These are phyloP conservation scores for Claviceps humidiphila DNA, from an alignment of 2,329 filamentous ascomycete genomes.

Conservation along the genomic window DNA sequence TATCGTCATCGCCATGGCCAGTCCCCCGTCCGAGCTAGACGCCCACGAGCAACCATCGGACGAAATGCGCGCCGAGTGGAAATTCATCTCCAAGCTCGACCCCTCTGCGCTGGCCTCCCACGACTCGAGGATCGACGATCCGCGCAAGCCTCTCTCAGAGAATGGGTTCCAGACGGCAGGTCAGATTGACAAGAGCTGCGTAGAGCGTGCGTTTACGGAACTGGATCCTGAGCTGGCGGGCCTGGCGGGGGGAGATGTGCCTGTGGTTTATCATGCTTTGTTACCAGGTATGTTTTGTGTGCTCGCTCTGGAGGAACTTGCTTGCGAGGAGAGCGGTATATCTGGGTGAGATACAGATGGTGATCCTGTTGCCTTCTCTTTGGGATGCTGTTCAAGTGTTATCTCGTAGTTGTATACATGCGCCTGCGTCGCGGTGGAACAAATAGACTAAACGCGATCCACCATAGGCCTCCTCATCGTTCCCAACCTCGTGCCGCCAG, in stretches of 20 bases:
- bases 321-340: too few species aligned
- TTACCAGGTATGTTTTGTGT: constrained; percentile 47
- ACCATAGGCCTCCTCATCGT: constrained; percentile 61
- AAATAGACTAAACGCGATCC: not conserved
- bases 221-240: constrained; percentile 22
- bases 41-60: constrained; percentile 68
- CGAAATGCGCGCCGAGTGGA: constrained; percentile 58
- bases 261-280: constrained; percentile 50
- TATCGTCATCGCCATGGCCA: not conserved
- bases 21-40: constrained; percentile 40
- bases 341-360: too few species aligned
- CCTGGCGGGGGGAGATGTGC: constrained; percentile 24
- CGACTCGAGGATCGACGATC: constrained; percentile 46
- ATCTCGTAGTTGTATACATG: not conserved
- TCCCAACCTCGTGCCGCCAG: constrained; percentile 57
- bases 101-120: constrained; percentile 32
- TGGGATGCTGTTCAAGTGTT: too few species aligned
- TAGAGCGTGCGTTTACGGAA: constrained; percentile 16
- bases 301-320: not conserved
- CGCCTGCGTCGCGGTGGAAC: not conserved
- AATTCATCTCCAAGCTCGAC: constrained; percentile 53
- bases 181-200: not conserved
- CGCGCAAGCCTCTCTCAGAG: constrained; percentile 22
- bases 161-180: constrained; percentile 13
- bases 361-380: too few species aligned